Conservation (phyloP, 805 yeast genomes). For the Yamadazyma akitaensis region DNA sequence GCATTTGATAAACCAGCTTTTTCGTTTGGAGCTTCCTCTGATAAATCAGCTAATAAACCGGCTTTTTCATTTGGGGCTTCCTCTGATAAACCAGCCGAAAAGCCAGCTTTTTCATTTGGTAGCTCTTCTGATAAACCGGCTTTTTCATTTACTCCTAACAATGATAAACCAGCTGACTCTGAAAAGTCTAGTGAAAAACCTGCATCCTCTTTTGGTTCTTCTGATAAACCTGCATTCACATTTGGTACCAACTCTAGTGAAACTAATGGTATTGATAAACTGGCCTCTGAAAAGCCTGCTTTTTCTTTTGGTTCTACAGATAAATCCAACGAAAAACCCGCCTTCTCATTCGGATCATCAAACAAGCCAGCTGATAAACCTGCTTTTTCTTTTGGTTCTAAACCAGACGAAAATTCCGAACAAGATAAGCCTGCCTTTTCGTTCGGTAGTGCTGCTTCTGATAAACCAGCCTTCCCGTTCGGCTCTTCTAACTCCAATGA, state of each 20-base stretch:
- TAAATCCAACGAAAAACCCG: slow-evolving; percentile 8
- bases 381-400: slow-evolving; percentile 5
- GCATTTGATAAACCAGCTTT: slow-evolving; percentile 6
- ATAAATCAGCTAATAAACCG: slow-evolving; percentile 12
- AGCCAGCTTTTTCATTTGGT: slow-evolving; percentile 20
- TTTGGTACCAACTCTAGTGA: slow-evolving; percentile 18
- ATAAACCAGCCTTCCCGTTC: slow-evolving; percentile 14
- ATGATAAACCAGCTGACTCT: slow-evolving; percentile 11
- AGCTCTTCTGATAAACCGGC: slow-evolving; percentile 7
- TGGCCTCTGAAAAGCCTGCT: slow-evolving; percentile 11
- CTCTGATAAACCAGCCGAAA: slow-evolving; percentile 3
- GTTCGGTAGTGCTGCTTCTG: slow-evolving; percentile 11
- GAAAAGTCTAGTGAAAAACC: slow-evolving; percentile 15
- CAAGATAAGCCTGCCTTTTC: slow-evolving; percentile 13
- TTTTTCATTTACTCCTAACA: slow-evolving; percentile 1
- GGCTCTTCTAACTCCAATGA: slow-evolving; percentile 18
- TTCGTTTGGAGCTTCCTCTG: slow-evolving; percentile 5
- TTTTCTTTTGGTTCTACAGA: slow-evolving; percentile 15
- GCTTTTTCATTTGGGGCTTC: slow-evolving; percentile 1
- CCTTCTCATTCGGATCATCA: slow-evolving; percentile 16
- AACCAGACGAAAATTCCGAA: background rate
- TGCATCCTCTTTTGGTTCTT: slow-evolving; percentile 21
- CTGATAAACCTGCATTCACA: slow-evolving; percentile 18
- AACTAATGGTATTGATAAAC: slow-evolving; percentile 6
- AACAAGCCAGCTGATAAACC: slow-evolving; percentile 5